phyloP scores from a whole-genome alignment of 2,329 filamentous ascomycete species.

The Sphaerostilbella broomeana region DNA sequence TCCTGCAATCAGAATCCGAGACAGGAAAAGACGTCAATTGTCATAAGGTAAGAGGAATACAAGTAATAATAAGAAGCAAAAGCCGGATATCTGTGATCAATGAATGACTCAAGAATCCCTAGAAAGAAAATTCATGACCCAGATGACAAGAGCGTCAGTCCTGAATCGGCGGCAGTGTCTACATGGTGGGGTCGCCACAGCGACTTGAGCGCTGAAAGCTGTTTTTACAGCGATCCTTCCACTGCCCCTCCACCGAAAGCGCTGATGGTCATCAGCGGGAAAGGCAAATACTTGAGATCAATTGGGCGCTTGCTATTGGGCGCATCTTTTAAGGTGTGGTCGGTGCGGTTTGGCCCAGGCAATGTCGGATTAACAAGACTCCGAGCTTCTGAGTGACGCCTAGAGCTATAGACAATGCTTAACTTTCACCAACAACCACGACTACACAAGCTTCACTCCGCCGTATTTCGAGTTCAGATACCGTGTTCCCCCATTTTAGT shows the following conservation, averaged over 20 bases:
- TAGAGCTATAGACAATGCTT: too few relatives aligned
- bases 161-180: slow-evolving; percentile 12
- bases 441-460: too few relatives aligned
- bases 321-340: slow-evolving; percentile 29
- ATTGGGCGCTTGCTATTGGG: slow-evolving; percentile 5
- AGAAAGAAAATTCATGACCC: slow-evolving; percentile 6
- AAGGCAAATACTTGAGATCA: slow-evolving; percentile 1
- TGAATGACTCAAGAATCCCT: slow-evolving; percentile 12
- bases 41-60: neutral
- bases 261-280: too few relatives aligned
- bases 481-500: too few relatives aligned
- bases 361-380: slow-evolving; percentile 20
- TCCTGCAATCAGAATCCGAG: neutral
- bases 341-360: slow-evolving; percentile 19
- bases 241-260: slow-evolving; percentile 3
- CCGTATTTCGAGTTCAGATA: too few relatives aligned
- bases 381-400: neutral
- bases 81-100: neutral
- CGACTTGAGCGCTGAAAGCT: neutral
- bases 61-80: neutral
- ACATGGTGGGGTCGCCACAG: slow-evolving; percentile 15
- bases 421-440: too few relatives aligned
- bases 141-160: slow-evolving; percentile 10
- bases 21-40: too few relatives aligned
- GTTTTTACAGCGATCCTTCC: neutral